Conservation (phyloP, 73 alveolate genomes). For the Urostyla sp. region DNA sequence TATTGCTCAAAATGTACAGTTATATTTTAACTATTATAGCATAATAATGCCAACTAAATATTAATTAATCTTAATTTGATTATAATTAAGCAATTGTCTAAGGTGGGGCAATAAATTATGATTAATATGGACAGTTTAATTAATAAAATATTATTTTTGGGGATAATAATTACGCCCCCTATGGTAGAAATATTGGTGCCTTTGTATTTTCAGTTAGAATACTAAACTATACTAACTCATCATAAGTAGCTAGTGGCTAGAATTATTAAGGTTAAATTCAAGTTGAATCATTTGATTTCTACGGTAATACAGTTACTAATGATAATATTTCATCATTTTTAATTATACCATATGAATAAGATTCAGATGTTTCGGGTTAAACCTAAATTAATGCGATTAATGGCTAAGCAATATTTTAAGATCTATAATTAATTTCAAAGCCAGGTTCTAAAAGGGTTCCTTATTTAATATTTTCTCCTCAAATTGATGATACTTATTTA, state of each 20-base stretch:
- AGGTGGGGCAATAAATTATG: no score
- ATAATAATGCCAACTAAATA: no score
- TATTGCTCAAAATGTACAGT: no score
- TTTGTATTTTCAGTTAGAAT: neutral
- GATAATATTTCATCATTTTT: neutral
- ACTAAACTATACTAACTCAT: no score
- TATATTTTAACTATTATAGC: no score
- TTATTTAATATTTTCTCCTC: neutral
- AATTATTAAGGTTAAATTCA: neutral
- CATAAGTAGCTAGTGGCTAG: neutral
- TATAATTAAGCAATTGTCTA: no score
- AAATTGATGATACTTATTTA: no score
- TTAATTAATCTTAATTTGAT: no score
- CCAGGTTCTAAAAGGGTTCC: neutral
- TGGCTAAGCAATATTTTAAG: neutral
- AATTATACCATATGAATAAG: neutral
- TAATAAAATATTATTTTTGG: slow-evolving; percentile 2
- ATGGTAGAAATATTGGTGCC: neutral
- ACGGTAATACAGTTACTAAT: no score
- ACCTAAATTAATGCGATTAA: neutral
- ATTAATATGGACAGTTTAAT: no score
- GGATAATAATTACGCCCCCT: neutral
- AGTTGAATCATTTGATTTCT: neutral
- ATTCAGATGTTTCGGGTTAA: neutral
- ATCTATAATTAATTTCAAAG: neutral